phyloP scores from a whole-genome alignment of 2,329 filamentous ascomycete species.

The Ilyonectria destructans region DNA sequence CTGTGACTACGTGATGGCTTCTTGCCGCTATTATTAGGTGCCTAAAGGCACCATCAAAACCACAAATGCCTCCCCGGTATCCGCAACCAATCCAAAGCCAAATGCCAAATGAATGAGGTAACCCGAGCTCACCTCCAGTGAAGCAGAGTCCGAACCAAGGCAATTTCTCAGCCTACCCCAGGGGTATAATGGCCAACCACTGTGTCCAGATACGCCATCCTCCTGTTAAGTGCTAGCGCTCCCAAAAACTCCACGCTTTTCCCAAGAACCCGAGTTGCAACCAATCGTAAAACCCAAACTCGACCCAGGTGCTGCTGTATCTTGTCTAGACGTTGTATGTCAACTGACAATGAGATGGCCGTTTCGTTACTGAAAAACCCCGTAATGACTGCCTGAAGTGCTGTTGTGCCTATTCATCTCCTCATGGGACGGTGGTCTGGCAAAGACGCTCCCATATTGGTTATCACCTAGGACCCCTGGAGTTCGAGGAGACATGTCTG shows the following conservation, averaged over 20 bases:
- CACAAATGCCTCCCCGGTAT: neutral
- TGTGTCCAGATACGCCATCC: conserved; percentile 20
- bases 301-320: conserved; percentile 12
- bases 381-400: conserved; percentile 4
- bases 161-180: conserved; percentile 4
- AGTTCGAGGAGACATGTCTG: conserved; percentile 22
- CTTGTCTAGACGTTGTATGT: neutral
- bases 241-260: conserved; percentile 23
- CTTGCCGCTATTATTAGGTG: neutral
- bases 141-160: conserved; percentile 8
- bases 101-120: conserved; percentile 7
- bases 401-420: conserved; percentile 6
- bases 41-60: conserved; percentile 2
- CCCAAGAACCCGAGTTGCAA: conserved; percentile 13
- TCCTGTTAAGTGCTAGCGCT: conserved; percentile 1
- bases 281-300: conserved; percentile 9
- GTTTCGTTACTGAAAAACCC: conserved; percentile 14
- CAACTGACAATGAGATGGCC: neutral
- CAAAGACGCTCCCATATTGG: conserved; percentile 7
- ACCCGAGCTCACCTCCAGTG: conserved; percentile 7
- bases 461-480: neutral
- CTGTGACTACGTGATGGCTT: conserved; percentile 3
- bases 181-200: conserved; percentile 13
- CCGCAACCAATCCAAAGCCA: conserved; percentile 1
- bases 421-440: neutral